These are phyloP conservation scores for Chalciporus pseudorubinellus DNA, from an alignment of 768 basidiomycete species.

Conservation along the genomic window DNA sequence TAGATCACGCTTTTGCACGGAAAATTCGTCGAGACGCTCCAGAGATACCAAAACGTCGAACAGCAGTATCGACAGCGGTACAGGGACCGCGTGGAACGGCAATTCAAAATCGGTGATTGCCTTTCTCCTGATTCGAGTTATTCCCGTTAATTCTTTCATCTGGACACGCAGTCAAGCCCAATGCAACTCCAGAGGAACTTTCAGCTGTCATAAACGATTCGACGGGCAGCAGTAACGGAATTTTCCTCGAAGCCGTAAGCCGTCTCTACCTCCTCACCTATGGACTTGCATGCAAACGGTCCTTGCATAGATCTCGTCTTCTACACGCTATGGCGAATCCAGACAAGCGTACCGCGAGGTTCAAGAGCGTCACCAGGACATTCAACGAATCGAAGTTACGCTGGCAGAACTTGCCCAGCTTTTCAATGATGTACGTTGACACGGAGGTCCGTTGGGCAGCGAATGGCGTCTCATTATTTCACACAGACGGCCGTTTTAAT, in stretches of 20 bases:
- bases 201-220: conserved; percentile 64
- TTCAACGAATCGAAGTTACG: conserved; percentile 82
- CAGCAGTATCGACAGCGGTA: conserved; percentile 64
- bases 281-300: not conserved
- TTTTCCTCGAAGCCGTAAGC: conserved; percentile 74
- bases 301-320: conserved; percentile 56
- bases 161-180: conserved; percentile 65
- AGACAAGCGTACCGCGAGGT: conserved; percentile 83
- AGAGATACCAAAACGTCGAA: conserved; percentile 76
- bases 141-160: not conserved
- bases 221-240: conserved; percentile 54
- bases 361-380: conserved; percentile 83
- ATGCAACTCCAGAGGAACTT: conserved; percentile 81
- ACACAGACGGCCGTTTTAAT: conserved; percentile 74
- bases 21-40: conserved; percentile 74
- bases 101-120: conserved; percentile 69
- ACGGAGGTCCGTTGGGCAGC: not conserved
- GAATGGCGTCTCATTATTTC: not conserved
- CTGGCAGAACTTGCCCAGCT: conserved; percentile 86
- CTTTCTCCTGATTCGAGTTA: not conserved
- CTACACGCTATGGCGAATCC: conserved; percentile 82
- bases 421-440: conserved; percentile 67
- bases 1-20: conserved; percentile 59
- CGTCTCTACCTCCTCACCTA: not conserved
- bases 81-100: conserved; percentile 66